Conservation (phyloP, 495 filamentous ascomycete genomes). For the Thermochaetoides thermophila region DNA sequence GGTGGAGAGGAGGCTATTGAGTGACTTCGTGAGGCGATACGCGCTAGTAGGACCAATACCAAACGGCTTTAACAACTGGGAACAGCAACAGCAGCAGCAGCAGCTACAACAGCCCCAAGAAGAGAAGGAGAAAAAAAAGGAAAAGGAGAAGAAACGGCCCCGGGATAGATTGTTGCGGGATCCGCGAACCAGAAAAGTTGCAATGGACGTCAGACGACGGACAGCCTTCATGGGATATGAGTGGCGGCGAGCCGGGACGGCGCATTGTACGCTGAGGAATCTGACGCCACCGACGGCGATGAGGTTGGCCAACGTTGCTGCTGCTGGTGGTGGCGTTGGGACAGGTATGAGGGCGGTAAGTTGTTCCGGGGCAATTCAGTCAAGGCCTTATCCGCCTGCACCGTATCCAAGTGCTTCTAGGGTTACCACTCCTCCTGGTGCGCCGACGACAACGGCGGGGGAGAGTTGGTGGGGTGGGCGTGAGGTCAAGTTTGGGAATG, state of each 20-base stretch:
- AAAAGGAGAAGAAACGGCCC: conserved; percentile 40
- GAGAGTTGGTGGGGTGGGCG: too few relatives aligned
- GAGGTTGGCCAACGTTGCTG: neutral
- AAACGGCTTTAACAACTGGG: neutral
- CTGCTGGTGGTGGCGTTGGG: conserved; percentile 1
- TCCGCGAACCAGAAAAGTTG: conserved; percentile 40
- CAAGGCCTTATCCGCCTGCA: too few relatives aligned
- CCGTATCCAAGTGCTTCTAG: too few relatives aligned
- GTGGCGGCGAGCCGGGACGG: conserved; percentile 37
- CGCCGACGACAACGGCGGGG: too few relatives aligned
- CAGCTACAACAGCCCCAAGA: neutral
- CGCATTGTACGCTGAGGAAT: conserved; percentile 1
- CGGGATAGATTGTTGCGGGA: conserved; percentile 72
- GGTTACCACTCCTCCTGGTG: too few relatives aligned
- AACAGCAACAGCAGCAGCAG: neutral
- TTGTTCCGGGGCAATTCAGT: neutral
- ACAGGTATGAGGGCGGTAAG: neutral
- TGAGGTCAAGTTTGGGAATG: neutral
- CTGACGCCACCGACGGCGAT: neutral
- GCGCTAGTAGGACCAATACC: too few relatives aligned
- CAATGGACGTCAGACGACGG: conserved; percentile 62
- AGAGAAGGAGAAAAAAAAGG: neutral
- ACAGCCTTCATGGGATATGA: conserved; percentile 86
- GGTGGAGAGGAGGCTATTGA: too few relatives aligned
- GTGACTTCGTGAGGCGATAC: too few relatives aligned